Conservation (phyloP, 2,329 filamentous ascomycete genomes). For the Fusarium sp. region DNA sequence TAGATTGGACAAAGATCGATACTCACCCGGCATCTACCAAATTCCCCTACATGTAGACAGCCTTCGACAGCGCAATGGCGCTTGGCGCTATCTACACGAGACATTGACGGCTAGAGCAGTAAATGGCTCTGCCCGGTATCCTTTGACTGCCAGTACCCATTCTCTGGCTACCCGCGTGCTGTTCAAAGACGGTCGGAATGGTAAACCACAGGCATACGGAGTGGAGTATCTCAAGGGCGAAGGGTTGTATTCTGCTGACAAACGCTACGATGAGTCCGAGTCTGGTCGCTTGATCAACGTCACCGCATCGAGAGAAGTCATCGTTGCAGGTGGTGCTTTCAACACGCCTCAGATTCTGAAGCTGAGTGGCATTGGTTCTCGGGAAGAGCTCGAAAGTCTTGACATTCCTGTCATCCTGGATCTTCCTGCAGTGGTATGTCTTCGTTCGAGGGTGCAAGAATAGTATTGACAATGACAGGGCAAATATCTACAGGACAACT, state of each 20-base stretch:
- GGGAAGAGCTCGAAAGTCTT: slow-evolving; percentile 47
- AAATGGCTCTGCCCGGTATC: slow-evolving; percentile 43
- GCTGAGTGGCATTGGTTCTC: slow-evolving; percentile 57
- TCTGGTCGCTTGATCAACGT: slow-evolving; percentile 12
- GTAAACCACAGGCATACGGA: slow-evolving; percentile 24
- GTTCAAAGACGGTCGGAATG: slow-evolving; percentile 35
- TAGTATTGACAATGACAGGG: slow-evolving; percentile 3
- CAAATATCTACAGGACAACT: slow-evolving; percentile 41
- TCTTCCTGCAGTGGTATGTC: slow-evolving; percentile 51
- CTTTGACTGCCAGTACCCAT: slow-evolving; percentile 51
- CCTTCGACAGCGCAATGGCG: slow-evolving; percentile 12
- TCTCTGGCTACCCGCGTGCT: slow-evolving; percentile 49
- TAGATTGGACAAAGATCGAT: slow-evolving; percentile 33
- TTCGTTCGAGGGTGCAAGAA: too few species aligned
- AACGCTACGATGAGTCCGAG: slow-evolving; percentile 15
- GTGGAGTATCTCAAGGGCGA: slow-evolving; percentile 51
- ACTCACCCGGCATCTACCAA: slow-evolving; percentile 43
- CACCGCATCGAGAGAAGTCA: slow-evolving; percentile 31
- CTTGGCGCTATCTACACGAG: slow-evolving; percentile 23
- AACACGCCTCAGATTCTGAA: slow-evolving; percentile 55
- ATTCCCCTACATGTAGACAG: slow-evolving; percentile 40
- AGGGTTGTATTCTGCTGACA: slow-evolving; percentile 53
- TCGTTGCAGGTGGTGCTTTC: slow-evolving; percentile 34
- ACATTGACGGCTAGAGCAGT: slow-evolving; percentile 41
- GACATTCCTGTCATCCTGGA: slow-evolving; percentile 56